phyloP scores from a whole-genome alignment of 768 basidiomycete genomes.

The Ramaria sp. region DNA sequence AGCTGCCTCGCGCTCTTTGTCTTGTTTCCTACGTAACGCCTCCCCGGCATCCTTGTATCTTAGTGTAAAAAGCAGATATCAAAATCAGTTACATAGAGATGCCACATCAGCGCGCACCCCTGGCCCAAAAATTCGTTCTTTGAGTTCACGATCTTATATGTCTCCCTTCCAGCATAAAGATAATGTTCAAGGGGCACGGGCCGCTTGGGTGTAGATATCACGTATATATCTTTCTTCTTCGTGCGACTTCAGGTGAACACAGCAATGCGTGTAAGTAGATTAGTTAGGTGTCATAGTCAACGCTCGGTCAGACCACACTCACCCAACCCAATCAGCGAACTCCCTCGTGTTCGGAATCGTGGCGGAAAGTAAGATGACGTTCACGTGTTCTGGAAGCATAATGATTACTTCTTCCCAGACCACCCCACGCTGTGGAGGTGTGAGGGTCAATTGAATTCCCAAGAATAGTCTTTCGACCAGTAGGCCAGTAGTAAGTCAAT shows the following conservation, averaged over 20 bases:
- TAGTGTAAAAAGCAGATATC: constrained; percentile 18
- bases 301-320: constrained; percentile 18
- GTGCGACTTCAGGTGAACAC: constrained; percentile 47
- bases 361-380: constrained; percentile 92
- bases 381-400: constrained; percentile 98
- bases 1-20: constrained; percentile 94
- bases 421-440: constrained; percentile 67
- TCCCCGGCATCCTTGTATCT: constrained; percentile 86
- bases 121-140: constrained; percentile 58
- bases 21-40: constrained; percentile 85
- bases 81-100: neutral
- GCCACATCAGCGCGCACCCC: constrained; percentile 42
- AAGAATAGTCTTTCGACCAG: no score
- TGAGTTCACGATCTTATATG: constrained; percentile 87
- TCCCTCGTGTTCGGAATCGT: constrained; percentile 98
- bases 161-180: constrained; percentile 86
- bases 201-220: constrained; percentile 91
- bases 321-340: constrained; percentile 99
- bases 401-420: constrained; percentile 99
- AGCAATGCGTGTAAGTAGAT: neutral
- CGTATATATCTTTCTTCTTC: constrained; percentile 98
- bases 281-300: neutral
- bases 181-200: constrained; percentile 97
- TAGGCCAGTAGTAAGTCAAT: neutral
- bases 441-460: constrained; percentile 6